These are phyloP conservation scores for Acacia acuminata DNA, from an alignment of 306 rosid genomes.

Conservation along the genomic window DNA sequence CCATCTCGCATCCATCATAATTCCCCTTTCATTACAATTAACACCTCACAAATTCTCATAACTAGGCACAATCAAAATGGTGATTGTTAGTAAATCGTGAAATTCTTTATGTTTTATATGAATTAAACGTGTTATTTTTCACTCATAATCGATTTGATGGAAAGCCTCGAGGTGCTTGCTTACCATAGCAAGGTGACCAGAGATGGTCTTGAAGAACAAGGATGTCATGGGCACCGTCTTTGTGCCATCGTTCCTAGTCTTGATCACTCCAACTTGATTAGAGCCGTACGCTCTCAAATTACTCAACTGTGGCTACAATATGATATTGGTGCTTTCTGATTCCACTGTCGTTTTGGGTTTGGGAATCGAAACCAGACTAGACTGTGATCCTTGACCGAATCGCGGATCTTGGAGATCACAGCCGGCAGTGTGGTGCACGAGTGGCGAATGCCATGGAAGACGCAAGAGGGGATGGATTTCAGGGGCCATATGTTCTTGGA, in stretches of 20 bases:
- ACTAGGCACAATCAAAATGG: background rate
- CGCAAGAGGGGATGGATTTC: background rate
- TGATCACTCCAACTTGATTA: slow-evolving; percentile 50
- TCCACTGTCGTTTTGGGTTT: slow-evolving; percentile 46
- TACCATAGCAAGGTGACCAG: slow-evolving; percentile 98
- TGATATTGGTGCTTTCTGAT: slow-evolving; percentile 53
- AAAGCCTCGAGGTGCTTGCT: background rate
- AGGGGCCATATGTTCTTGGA: background rate
- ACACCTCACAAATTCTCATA: background rate
- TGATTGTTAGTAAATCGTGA: background rate
- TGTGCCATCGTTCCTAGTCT: slow-evolving; percentile 35
- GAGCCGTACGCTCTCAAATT: slow-evolving; percentile 83
- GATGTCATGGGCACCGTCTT: slow-evolving; percentile 44
- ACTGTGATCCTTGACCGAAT: slow-evolving; percentile 18
- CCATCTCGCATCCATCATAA: slow-evolving; percentile 52
- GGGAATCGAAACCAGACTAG: slow-evolving; percentile 45
- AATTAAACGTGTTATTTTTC: background rate
- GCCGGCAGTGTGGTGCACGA: slow-evolving; percentile 46
- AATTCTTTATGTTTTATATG: background rate
- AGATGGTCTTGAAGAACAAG: slow-evolving; percentile 79
- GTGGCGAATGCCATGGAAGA: slow-evolving; percentile 47
- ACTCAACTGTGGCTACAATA: slow-evolving; percentile 81
- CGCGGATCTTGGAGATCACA: slow-evolving; percentile 25
- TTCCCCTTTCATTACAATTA: background rate
- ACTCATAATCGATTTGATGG: background rate